Evolutionary conservation across 2,329 filamentous ascomycete species (phyloP), one percentile per base, ranked within the genome.

Genomic region (Dactylellina drechsleri): DNA sequence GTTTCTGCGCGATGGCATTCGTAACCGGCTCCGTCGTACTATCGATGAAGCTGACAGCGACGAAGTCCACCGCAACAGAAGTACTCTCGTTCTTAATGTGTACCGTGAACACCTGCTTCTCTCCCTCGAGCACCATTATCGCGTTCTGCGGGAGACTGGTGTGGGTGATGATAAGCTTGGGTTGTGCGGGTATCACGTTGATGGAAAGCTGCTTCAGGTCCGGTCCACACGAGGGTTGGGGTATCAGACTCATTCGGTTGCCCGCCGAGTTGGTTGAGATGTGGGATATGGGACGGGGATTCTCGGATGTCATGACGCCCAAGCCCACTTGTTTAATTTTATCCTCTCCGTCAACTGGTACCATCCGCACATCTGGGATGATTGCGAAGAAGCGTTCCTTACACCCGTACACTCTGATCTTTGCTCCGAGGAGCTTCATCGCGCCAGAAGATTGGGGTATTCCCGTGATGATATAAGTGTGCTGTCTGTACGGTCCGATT

Each of bases 51-150:
- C 92, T 93, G 73, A 97, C 92, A 26, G 95, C 85, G 41, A 97
- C 84, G 66, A 98, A 90, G 80, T 97, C 92, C 0, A 92, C 92
- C 0, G 92, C 85, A 1, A 90, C 93, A 0, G 85, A 83, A 5
- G 80, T 78, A 0, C 92, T 95, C 7, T 88, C 84, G 77, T 99
- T 99, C 77, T 91, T 87, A 13, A 98, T 83, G 0, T 91, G 93
- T 15, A 97, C 86, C 0, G 87, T 90, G 80, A 98, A 96, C 0
- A 85, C 84, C 78, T 89, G 90, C 20, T 87, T 87, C 82, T 99
- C 94, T 50, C 95, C 95, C 83, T 98, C 94, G 4, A 99, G 85
- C 10, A 99, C 86, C 93, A 97, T 97, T 41, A 97, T 84, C 8
- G 92, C 91, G 20, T 91, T 92, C 79, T 97, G 93, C 0, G 91